These are phyloP conservation scores for Carallia pectinifolia DNA, from an alignment of 345 rosid genomes.

Conservation along the genomic window DNA sequence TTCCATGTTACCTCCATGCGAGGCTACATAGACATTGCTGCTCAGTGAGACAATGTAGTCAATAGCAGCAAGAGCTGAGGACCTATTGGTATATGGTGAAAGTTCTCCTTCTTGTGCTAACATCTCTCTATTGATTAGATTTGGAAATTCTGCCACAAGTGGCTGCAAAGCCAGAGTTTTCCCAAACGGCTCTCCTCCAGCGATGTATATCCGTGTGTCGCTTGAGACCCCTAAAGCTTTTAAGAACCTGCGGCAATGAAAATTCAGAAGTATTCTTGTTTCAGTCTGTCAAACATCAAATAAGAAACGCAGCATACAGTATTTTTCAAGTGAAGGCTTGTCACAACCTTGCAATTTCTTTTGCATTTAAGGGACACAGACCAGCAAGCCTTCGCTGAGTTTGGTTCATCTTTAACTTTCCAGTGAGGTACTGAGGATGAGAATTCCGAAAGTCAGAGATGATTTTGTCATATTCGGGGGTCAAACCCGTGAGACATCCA, in stretches of 20 bases:
- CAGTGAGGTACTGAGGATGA: constrained; percentile 13
- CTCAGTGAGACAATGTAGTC: constrained; percentile 69
- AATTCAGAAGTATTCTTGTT: neutral
- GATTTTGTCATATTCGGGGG: constrained; percentile 44
- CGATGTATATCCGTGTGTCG: constrained; percentile 50
- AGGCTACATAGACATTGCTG: constrained; percentile 72
- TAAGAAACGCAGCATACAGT: neutral
- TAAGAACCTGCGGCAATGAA: constrained; percentile 41
- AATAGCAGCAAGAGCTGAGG: constrained; percentile 67
- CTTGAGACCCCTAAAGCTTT: constrained; percentile 69
- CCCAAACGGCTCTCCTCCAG: constrained; percentile 81
- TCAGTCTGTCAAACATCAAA: neutral
- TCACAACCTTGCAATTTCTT: constrained; percentile 57
- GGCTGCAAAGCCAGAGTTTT: constrained; percentile 58
- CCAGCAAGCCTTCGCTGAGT: constrained; percentile 56
- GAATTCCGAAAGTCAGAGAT: constrained; percentile 36
- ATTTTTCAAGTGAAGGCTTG: neutral
- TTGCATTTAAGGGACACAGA: constrained; percentile 60
- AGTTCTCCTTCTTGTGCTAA: constrained; percentile 60
- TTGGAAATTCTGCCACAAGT: constrained; percentile 47
- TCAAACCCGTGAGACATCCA: constrained; percentile 71
- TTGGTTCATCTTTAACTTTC: constrained; percentile 34
- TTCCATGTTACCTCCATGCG: constrained; percentile 91
- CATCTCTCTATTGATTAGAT: constrained; percentile 53
- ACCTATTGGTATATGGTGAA: constrained; percentile 46